Evolutionary conservation across 352 stramenopile genomes (phyloP), one percentile per base, ranked within the genome.

Genomic region (Chrysophaeum taylorii): DNA sequence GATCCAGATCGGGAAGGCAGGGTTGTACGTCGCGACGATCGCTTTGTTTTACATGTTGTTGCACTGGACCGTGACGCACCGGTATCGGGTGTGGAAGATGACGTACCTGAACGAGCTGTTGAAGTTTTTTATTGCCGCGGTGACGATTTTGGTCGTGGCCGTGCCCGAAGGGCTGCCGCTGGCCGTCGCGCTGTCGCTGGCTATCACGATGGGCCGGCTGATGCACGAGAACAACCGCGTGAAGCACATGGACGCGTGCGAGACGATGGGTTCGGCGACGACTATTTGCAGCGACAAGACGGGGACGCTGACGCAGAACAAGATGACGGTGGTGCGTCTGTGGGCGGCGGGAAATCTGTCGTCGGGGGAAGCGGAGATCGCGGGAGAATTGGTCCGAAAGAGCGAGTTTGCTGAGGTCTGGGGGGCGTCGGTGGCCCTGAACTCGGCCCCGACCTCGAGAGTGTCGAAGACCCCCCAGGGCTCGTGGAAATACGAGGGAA

Each of bases 281-380:
- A 91, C 90, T 16, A 97, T 98, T 74, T 98, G 92, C 81, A 97
- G 89, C 42, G 94, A 98, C 84, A 98, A 98, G 84, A 98, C 93
- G 0, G 91, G 94, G 48, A 98, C 93, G 25, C 84, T 98, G 5
- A 98, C 94, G 9, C 89, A 95, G 66, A 97, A 97, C 74, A 82
- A 88, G 25, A 98, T 98, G 94, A 96, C 93, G 33, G 87, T 97
- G 33, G 87, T 93, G 74, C n/a, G n/a, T n/a, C n/a, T n/a, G n/a
- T n/a, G n/a, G n/a, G 85, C 97, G 71, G 85, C 84, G 66, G 61
- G 74, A 2, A 76, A 90, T 18, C n/a, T 52, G 45, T 21, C 23
- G 9, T 43, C 66, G 37, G 33, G 35, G 15, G 54, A 41, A 36
- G 31, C 67, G 14, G 38, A 50, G 36, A 18, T 72, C 15, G 67